Percentiles rank a stretch among this genome's conserved stretches.
phyloP scores from a whole-genome alignment of 352 stramenopile genomes.

The Globisporangium paddicum region DNA sequence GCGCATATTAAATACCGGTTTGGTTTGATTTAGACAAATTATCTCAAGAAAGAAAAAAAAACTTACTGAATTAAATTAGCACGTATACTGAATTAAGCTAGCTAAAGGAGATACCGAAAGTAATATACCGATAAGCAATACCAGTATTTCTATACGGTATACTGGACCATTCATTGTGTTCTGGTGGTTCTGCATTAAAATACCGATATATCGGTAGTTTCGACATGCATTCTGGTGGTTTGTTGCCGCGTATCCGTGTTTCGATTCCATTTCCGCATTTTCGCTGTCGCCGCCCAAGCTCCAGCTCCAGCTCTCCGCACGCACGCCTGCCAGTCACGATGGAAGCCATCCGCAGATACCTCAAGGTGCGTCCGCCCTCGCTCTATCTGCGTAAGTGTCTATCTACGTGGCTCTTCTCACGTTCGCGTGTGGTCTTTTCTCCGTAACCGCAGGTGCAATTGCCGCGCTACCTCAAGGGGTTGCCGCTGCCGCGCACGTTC shows the following conservation, averaged over 20 bases:
- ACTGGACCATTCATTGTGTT: too few species aligned
- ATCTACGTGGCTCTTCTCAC: neutral
- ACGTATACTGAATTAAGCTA: too few species aligned
- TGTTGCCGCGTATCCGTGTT: neutral
- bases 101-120: too few species aligned
- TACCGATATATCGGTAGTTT: too few species aligned
- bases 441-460: constrained; percentile 56
- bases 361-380: constrained; percentile 45
- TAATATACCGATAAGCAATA: too few species aligned
- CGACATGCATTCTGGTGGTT: too few species aligned
- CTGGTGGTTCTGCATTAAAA: too few species aligned
- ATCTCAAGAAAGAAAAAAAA: too few species aligned
- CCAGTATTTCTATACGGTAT: too few species aligned
- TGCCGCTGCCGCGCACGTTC: constrained; percentile 81
- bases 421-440: neutral
- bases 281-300: neutral
- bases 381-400: neutral
- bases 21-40: too few species aligned
- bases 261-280: constrained; percentile 4
- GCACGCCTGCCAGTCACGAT: constrained; percentile 20
- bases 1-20: too few species aligned
- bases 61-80: too few species aligned
- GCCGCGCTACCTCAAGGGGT: constrained; percentile 77
- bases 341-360: constrained; percentile 77
- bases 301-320: neutral